Percentiles rank a stretch among this genome's conserved stretches.
Conservation (phyloP, 2,329 filamentous ascomycete species). For the Sporothrix dimorphospora region DNA sequence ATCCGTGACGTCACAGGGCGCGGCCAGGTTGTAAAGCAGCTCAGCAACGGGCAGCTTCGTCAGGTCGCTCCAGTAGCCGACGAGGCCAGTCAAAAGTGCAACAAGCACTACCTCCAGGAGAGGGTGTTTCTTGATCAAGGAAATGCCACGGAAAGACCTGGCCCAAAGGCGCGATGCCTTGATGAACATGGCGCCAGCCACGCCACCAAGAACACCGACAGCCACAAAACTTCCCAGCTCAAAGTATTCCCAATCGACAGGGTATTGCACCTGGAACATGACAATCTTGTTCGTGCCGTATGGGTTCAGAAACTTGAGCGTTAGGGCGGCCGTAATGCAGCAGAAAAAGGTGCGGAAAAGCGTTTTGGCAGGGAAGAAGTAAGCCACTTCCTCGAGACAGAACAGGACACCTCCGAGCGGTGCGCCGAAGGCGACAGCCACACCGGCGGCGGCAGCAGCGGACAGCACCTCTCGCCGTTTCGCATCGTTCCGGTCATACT, state of each 20-base stretch:
- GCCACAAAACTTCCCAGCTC: conserved; percentile 83
- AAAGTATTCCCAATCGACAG: conserved; percentile 91
- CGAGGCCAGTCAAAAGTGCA: conserved; percentile 77
- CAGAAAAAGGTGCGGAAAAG: conserved; percentile 98
- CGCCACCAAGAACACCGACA: conserved; percentile 84
- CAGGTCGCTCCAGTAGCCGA: conserved; percentile 92
- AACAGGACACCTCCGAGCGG: conserved; percentile 87
- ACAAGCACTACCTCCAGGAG: conserved; percentile 88
- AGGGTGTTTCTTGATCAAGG: conserved; percentile 78
- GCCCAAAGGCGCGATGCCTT: conserved; percentile 94
- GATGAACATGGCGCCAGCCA: conserved; percentile 88
- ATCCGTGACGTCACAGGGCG: conserved; percentile 76
- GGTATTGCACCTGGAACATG: conserved; percentile 90
- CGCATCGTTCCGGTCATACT: conserved; percentile 92
- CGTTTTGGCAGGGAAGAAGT: conserved; percentile 97
- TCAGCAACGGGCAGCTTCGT: conserved; percentile 90
- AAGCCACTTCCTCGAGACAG: conserved; percentile 90
- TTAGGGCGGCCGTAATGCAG: conserved; percentile 89
- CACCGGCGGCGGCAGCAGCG: conserved; percentile 86
- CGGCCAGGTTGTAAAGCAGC: conserved; percentile 85
- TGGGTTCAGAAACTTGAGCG: conserved; percentile 91
- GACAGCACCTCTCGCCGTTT: conserved; percentile 94
- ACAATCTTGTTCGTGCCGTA: conserved; percentile 97
- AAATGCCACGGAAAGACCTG: conserved; percentile 79
- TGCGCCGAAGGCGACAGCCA: conserved; percentile 92